Evolutionary conservation across 2,329 filamentous ascomycete genomes (phyloP).

Genomic region (Beauveria rudraprayagi): DNA sequence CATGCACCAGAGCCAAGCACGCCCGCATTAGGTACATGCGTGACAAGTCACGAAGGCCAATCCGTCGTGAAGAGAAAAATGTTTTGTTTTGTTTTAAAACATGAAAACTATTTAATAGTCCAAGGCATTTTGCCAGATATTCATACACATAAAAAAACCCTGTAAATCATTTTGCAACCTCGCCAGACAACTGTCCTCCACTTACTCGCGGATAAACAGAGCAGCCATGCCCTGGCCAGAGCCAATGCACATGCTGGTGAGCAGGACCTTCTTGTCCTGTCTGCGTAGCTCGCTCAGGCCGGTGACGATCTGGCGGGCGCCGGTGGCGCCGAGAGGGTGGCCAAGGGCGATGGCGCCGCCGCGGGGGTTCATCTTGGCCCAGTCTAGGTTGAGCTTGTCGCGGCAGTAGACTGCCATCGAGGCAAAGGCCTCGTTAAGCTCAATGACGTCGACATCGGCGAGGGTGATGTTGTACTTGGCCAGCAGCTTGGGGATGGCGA

Average conservation of each 20-base stretch:
- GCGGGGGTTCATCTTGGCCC: conserved; percentile 70
- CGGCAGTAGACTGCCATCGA: conserved; percentile 96
- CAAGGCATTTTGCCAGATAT: conserved; percentile 5
- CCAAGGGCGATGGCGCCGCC: conserved; percentile 79
- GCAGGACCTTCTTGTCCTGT: conserved; percentile 79
- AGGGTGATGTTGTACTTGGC: conserved; percentile 68
- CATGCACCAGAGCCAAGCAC: background rate
- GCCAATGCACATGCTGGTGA: conserved; percentile 85
- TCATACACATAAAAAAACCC: conserved; percentile 8
- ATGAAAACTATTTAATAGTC: conserved; percentile 3
- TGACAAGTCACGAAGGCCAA: too few species aligned
- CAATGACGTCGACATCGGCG: conserved; percentile 79
- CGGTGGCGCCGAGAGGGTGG: conserved; percentile 74
- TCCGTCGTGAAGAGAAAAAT: background rate
- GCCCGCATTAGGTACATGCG: too few species aligned
- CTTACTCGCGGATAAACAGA: conserved; percentile 40
- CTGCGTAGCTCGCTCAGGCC: conserved; percentile 77
- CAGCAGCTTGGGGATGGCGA: conserved; percentile 76
- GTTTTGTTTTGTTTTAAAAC: background rate
- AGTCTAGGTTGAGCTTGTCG: conserved; percentile 61
- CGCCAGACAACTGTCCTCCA: background rate
- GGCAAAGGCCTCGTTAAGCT: conserved; percentile 96
- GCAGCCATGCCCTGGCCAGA: conserved; percentile 64
- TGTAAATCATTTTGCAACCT: background rate
- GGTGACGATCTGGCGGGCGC: conserved; percentile 77